phyloP scores from a whole-genome alignment of 306 rosid species.

The Carpinus viminea region DNA sequence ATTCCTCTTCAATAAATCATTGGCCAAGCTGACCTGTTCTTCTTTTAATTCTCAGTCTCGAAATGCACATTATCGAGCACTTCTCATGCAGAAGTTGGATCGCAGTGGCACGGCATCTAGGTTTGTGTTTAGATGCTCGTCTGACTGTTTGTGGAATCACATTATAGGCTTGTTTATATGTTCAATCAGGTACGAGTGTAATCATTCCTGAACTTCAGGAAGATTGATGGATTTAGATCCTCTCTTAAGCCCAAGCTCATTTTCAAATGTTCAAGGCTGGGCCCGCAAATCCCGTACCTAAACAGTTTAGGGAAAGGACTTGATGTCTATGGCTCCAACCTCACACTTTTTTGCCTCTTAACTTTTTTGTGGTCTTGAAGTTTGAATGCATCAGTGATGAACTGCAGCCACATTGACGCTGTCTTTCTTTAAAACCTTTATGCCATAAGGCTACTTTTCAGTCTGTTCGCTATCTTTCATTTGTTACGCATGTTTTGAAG shows the following conservation, averaged over 20 bases:
- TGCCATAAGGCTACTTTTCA: neutral
- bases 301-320: neutral
- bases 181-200: neutral
- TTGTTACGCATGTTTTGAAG: neutral
- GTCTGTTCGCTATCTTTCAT: neutral
- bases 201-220: neutral
- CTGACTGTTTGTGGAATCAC: neutral
- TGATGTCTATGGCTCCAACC: neutral
- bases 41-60: slow-evolving; percentile 63
- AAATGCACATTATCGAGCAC: slow-evolving; percentile 84
- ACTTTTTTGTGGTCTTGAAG: neutral
- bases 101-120: slow-evolving; percentile 78
- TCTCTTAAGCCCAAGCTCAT: neutral
- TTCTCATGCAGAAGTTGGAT: slow-evolving; percentile 95
- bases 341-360: neutral
- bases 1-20: slow-evolving; percentile 7
- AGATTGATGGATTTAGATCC: neutral
- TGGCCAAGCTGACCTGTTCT: slow-evolving; percentile 19
- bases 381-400: neutral
- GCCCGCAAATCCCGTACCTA: neutral
- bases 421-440: neutral
- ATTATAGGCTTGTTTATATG: neutral
- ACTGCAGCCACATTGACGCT: neutral
- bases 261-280: neutral
- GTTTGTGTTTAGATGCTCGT: slow-evolving; percentile 30